A percentile compares a stretch with the other conserved stretches of the same genome.
Conservation (phyloP, 2,329 filamentous ascomycete species). For the Pseudogymnoascus sp. region DNA sequence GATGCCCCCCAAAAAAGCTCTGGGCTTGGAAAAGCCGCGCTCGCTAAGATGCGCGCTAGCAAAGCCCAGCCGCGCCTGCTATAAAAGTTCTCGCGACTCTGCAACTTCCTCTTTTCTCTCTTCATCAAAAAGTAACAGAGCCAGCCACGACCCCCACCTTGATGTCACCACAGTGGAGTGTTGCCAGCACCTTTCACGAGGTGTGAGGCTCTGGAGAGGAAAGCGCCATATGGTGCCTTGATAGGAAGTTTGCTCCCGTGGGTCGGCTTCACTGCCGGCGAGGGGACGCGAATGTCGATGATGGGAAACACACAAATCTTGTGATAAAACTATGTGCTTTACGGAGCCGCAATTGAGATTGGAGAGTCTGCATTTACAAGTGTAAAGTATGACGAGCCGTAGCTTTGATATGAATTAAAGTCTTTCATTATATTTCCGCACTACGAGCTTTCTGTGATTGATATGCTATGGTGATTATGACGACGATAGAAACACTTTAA, state of each 20-base stretch:
- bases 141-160: conserved; percentile 63
- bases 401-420: background rate
- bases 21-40: background rate
- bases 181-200: conserved; percentile 53
- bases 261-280: conserved; percentile 64
- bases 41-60: background rate
- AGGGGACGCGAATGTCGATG: conserved; percentile 64
- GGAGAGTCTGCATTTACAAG: background rate
- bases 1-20: background rate
- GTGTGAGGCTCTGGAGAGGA: conserved; percentile 57
- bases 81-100: conserved; percentile 7
- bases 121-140: conserved; percentile 55
- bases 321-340: background rate
- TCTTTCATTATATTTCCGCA: background rate
- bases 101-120: conserved; percentile 30
- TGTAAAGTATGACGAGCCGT: background rate
- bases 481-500: too few species aligned
- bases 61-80: conserved; percentile 5
- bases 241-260: conserved; percentile 67
- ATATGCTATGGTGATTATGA: background rate
- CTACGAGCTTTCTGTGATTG: background rate
- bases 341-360: background rate
- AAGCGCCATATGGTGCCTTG: conserved; percentile 41
- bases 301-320: conserved; percentile 47
- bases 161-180: conserved; percentile 51